Evolutionary conservation across 352 stramenopile genomes (phyloP).

Genomic region (Pythium pyrilobum): DNA sequence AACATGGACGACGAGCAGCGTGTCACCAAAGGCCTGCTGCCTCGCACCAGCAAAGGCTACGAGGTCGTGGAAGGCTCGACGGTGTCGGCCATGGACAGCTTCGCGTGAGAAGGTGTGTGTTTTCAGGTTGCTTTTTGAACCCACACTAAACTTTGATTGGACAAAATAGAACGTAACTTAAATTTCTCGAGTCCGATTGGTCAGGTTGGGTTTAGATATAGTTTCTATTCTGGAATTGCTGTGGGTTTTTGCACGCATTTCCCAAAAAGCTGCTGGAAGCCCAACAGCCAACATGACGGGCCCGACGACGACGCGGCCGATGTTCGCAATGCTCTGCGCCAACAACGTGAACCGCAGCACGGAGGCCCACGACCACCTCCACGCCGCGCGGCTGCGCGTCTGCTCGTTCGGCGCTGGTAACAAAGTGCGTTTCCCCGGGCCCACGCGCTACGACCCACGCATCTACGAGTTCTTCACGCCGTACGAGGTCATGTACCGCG

Average conservation of each 20-base stretch:
- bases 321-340: slow-evolving; percentile 86
- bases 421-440: slow-evolving; percentile 80
- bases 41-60: slow-evolving; percentile 60
- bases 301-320: slow-evolving; percentile 24
- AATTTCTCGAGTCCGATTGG: slow-evolving; percentile 5
- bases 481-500: slow-evolving; percentile 82
- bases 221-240: background rate
- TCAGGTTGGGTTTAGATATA: background rate
- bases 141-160: no score
- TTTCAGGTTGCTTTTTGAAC: background rate
- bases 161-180: slow-evolving; percentile 12
- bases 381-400: slow-evolving; percentile 69
- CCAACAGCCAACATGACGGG: background rate
- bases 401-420: slow-evolving; percentile 83
- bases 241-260: background rate
- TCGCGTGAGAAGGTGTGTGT: slow-evolving; percentile 25
- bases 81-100: slow-evolving; percentile 64
- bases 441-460: slow-evolving; percentile 63
- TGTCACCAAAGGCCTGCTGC: slow-evolving; percentile 27
- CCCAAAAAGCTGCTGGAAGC: background rate
- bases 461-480: slow-evolving; percentile 88
- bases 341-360: slow-evolving; percentile 91
- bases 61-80: slow-evolving; percentile 67
- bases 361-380: slow-evolving; percentile 82
- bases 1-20: slow-evolving; percentile 14